Percentiles rank a stretch among this genome's conserved stretches.
Conservation (phyloP, 495 filamentous ascomycete genomes). For the Podospora tetraspora region DNA sequence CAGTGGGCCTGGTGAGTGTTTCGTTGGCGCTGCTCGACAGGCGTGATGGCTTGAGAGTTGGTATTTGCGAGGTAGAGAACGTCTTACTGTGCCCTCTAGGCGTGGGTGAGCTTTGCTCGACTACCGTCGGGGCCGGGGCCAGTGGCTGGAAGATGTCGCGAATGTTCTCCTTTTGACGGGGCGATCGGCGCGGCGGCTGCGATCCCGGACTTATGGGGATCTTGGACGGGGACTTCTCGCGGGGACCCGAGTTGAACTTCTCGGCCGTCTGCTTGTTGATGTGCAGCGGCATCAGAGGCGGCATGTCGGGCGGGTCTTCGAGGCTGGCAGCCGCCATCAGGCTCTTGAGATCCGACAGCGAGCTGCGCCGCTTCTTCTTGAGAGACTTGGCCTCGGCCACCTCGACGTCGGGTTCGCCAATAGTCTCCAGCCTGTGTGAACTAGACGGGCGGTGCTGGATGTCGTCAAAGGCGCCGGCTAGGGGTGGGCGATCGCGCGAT, state of each 20-base stretch:
- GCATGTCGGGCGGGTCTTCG: slow-evolving; percentile 40
- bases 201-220: slow-evolving; percentile 41
- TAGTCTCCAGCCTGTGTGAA: slow-evolving; percentile 44
- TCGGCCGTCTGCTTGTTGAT: slow-evolving; percentile 57
- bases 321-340: slow-evolving; percentile 47
- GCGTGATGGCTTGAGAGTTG: slow-evolving; percentile 37
- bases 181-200: slow-evolving; percentile 24
- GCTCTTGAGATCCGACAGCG: slow-evolving; percentile 77
- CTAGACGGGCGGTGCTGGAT: slow-evolving; percentile 40
- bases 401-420: slow-evolving; percentile 46
- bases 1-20: slow-evolving; percentile 28
- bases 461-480: slow-evolving; percentile 59
- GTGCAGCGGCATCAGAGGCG: slow-evolving; percentile 37
- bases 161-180: slow-evolving; percentile 42
- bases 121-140: neutral
- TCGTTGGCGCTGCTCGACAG: slow-evolving; percentile 22
- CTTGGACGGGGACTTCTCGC: slow-evolving; percentile 37
- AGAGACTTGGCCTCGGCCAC: slow-evolving; percentile 37
- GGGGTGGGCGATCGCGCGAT: slow-evolving; percentile 60
- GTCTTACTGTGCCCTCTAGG: slow-evolving; percentile 34
- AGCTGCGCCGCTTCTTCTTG: slow-evolving; percentile 83
- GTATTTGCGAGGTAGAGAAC: slow-evolving; percentile 45
- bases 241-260: slow-evolving; percentile 46
- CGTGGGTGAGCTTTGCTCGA: slow-evolving; percentile 10
- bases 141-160: slow-evolving; percentile 26